Conservation (phyloP, 768 basidiomycete species). For the Naganishia friedmannii region DNA sequence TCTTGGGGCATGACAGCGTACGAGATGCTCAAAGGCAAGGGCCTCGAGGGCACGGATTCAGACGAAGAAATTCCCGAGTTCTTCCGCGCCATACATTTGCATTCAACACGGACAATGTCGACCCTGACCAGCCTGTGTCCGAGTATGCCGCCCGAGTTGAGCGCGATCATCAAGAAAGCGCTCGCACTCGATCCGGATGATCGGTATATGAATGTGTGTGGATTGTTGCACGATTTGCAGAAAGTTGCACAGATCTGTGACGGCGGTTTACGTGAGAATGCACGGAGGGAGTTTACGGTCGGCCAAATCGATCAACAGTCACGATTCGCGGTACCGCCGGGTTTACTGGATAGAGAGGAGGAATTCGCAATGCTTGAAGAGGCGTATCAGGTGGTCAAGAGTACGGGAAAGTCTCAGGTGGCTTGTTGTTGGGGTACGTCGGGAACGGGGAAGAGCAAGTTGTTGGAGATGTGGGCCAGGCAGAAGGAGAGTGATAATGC, state of each 20-base stretch:
- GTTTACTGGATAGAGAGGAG: slow-evolving; percentile 20
- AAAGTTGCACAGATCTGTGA: slow-evolving; percentile 34
- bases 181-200: slow-evolving; percentile 38
- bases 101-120: slow-evolving; percentile 31
- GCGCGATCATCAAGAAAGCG: slow-evolving; percentile 42
- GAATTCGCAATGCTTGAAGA: slow-evolving; percentile 23
- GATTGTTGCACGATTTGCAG: slow-evolving; percentile 42
- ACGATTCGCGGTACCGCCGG: slow-evolving; percentile 3
- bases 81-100: slow-evolving; percentile 40
- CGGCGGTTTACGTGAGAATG: neutral
- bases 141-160: slow-evolving; percentile 33
- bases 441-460: slow-evolving; percentile 25
- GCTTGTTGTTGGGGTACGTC: slow-evolving; percentile 25
- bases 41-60: slow-evolving; percentile 31
- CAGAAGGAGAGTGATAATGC: slow-evolving; percentile 20
- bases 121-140: slow-evolving; percentile 23
- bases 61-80: slow-evolving; percentile 32
- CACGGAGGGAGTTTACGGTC: slow-evolving; percentile 23
- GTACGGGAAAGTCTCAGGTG: slow-evolving; percentile 15
- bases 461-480: slow-evolving; percentile 28
- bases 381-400: slow-evolving; percentile 18
- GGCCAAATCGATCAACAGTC: slow-evolving; percentile 20
- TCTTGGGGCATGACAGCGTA: slow-evolving; percentile 42
- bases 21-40: slow-evolving; percentile 38
- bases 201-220: slow-evolving; percentile 38